Percentiles rank a stretch among this genome's conserved stretches.
phyloP scores from a whole-genome alignment of 768 basidiomycete species.

The Saitozyma podzolica region DNA sequence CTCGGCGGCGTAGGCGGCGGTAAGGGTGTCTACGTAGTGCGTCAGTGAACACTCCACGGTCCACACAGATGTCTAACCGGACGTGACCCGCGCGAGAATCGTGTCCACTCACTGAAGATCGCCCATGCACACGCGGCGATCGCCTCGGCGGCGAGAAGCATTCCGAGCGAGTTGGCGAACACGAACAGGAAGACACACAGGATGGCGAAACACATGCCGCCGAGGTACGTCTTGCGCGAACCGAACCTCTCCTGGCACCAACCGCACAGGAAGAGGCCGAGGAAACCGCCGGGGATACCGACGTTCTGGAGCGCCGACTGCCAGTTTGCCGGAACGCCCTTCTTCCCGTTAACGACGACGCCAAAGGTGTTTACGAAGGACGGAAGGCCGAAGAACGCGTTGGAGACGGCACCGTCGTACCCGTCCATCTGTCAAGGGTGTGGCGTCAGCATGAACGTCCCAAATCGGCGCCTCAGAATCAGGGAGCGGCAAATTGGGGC shows the following conservation, averaged over 20 bases:
- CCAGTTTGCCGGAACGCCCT: constrained; percentile 39
- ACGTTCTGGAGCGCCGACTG: constrained; percentile 42
- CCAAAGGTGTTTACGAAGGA: constrained; percentile 19
- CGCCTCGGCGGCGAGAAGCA: constrained; percentile 20
- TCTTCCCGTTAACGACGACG: constrained; percentile 5
- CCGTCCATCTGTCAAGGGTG: constrained; percentile 13
- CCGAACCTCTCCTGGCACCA: constrained; percentile 20
- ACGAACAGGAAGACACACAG: constrained; percentile 18
- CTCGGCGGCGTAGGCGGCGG: constrained; percentile 37
- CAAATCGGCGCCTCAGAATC: no score
- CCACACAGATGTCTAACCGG: not conserved
- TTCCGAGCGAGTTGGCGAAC: constrained; percentile 11
- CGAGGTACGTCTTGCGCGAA: constrained; percentile 22
- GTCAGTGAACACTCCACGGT: constrained; percentile 3
- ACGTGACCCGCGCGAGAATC: not conserved
- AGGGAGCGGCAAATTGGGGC: no score
- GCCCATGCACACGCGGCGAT: constrained; percentile 6
- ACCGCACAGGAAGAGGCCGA: constrained; percentile 26
- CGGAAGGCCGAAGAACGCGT: constrained; percentile 20
- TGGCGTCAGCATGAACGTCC: no score
- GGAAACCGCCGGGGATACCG: constrained; percentile 30
- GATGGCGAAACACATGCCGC: constrained; percentile 16
- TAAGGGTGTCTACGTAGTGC: constrained; percentile 21
- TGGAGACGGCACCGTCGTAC: constrained; percentile 16
- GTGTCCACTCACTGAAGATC: constrained; percentile 13